Evolutionary conservation across 1,139 yeast species (phyloP), one percentile per base, ranked within the genome.

Genomic region (Protomyces arabidopsidicola): DNA sequence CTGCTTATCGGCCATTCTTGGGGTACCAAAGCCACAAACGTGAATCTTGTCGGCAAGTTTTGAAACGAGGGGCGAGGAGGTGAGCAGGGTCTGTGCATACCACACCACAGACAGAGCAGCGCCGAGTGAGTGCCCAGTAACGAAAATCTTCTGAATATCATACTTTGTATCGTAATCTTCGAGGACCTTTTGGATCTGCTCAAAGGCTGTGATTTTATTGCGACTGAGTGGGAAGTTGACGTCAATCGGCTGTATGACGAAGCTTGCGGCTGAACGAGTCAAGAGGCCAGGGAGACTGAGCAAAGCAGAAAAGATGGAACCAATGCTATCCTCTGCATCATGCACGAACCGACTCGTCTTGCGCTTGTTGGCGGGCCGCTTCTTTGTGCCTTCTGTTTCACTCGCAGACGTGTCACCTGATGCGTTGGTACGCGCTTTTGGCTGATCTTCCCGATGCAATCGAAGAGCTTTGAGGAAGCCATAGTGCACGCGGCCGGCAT

Each of bases 401-500:
- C 48, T 42, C 22, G 48, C 48, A n/a, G 48, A 42, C 5, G 48
- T 42, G 6, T 50, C 53, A 3, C 53, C 53, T 14, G 20, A 24
- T 20, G 57, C 31, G 14, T 27, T 45, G 31, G n/a, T n/a, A 9
- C 42, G 12, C n/a, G 16, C 4, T n/a, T 50, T 50, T 6, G 62
- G 62, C 18, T 18, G 22, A 39, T 58, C 62, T 18, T 38, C 42
- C 2, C 62, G 52, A 27, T 51, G 56, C 22, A 60, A 53, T 34
- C 63, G 53, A 16, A 60, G 50, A 10, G 63, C 63, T 12, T 60
- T 56, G 20, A 60, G 54, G 35, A 60, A 60, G 6, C 63, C 63
- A 48, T 60, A 60, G 50, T 60, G 63, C 16, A 55, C 63, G 36
- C 45, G 53, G 2, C 63, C 63, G 18, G 58, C 58, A 12, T 31